These are phyloP conservation scores for Lindgomyces ingoldianus DNA, from an alignment of 495 filamentous ascomycete genomes.

Conservation along the genomic window DNA sequence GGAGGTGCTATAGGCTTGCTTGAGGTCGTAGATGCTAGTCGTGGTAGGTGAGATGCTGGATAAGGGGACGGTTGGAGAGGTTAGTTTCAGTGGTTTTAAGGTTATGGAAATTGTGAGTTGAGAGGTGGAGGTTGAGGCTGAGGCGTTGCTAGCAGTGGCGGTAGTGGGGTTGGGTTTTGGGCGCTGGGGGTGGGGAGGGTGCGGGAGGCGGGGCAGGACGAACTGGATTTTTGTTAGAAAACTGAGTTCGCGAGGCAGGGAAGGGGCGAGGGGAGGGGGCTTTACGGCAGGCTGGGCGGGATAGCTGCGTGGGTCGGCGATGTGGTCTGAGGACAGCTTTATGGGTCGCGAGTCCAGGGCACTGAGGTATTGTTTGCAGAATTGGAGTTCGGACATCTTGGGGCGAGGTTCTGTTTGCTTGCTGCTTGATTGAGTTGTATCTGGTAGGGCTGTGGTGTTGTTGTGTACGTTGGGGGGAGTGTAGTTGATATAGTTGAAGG, in stretches of 20 bases:
- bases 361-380: conserved; percentile 79
- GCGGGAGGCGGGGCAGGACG: conserved; percentile 50
- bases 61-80: conserved; percentile 63
- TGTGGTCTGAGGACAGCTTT: conserved; percentile 80
- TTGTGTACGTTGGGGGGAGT: neutral
- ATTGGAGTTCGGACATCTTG: conserved; percentile 79
- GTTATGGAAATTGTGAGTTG: conserved; percentile 52
- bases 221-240: conserved; percentile 42
- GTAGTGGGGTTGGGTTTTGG: conserved; percentile 49
- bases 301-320: conserved; percentile 76
- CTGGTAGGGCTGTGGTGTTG: neutral
- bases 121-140: conserved; percentile 52
- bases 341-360: conserved; percentile 72
- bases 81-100: conserved; percentile 71
- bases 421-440: no score
- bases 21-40: conserved; percentile 73
- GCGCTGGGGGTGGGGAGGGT: conserved; percentile 26
- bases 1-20: conserved; percentile 57
- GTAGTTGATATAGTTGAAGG: neutral
- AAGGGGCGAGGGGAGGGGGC: conserved; percentile 41
- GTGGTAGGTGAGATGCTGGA: conserved; percentile 56
- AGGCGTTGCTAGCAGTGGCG: conserved; percentile 49
- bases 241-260: conserved; percentile 3
- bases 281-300: conserved; percentile 69
- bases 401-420: no score